These are phyloP conservation scores for Vanderwaltozyma yarrowii DNA, from an alignment of 805 yeast genomes.

Conservation along the genomic window DNA sequence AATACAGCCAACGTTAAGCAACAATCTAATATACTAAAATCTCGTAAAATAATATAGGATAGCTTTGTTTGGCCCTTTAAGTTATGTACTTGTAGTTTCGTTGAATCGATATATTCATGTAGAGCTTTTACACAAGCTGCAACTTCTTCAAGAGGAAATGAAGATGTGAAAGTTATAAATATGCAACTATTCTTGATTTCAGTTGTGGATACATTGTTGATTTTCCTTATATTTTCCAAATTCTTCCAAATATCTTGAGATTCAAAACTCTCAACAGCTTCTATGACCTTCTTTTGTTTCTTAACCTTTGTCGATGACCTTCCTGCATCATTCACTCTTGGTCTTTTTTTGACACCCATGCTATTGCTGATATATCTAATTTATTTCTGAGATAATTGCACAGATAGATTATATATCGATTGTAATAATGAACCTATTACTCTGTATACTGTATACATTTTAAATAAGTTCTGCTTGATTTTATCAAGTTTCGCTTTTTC, in stretches of 20 bases:
- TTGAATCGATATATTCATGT: constrained; percentile 10
- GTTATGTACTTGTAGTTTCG: constrained; percentile 6
- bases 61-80: constrained; percentile 1
- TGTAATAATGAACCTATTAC: no score
- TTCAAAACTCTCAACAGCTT: constrained; percentile 4
- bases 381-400: no score
- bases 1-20: constrained; percentile 14
- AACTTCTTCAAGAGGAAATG: constrained; percentile 1
- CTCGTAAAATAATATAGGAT: constrained; percentile 5
- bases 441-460: no score
- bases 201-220: constrained; percentile 4
- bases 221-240: constrained; percentile 14
- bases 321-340: constrained; percentile 3
- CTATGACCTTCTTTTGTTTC: neutral
- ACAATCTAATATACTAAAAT: constrained; percentile 16
- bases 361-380: neutral
- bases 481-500: no score
- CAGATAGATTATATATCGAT: no score
- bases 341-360: constrained; percentile 13
- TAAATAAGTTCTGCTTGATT: no score
- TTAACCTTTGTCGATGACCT: neutral
- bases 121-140: constrained; percentile 8
- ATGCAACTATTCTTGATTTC: constrained; percentile 11
- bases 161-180: constrained; percentile 7
- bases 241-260: constrained; percentile 20